Evolutionary conservation across 768 basidiomycete genomes (phyloP), one percentile per base, ranked within the genome.

Genomic region (Mycena rosella): DNA sequence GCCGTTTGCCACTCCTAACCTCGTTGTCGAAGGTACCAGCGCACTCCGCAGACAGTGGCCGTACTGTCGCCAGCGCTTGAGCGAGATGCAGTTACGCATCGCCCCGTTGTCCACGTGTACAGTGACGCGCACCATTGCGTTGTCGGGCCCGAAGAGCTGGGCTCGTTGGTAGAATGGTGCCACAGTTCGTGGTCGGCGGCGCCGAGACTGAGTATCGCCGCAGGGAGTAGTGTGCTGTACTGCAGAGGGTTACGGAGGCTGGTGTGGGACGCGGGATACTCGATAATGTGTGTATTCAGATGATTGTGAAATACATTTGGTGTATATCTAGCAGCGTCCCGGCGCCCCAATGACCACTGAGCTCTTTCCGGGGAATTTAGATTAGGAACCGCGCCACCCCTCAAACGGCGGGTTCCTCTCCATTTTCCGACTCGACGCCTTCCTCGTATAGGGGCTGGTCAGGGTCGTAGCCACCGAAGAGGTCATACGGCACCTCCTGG

Each of bases 351-450:
- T n/a, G n/a, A n/a, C n/a, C n/a, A n/a, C n/a, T n/a, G n/a, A n/a
- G n/a, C n/a, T n/a, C n/a, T n/a, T n/a, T n/a, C n/a, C n/a, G n/a
- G n/a, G n/a, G n/a, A n/a, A n/a, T n/a, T n/a, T n/a, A n/a, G n/a
- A n/a, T n/a, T n/a, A n/a, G n/a, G n/a, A n/a, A n/a, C n/a, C n/a
- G n/a, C n/a, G n/a, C n/a, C n/a, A n/a, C n/a, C n/a, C n/a, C n/a
- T n/a, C n/a, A n/a, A n/a, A n/a, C n/a, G n/a, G n/a, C n/a, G n/a
- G n/a, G n/a, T n/a, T n/a, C 64, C 64, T 59, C 58, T 36, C 64
- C 64, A 65, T 65, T 65, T 65, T 48, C 63, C 63, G 63, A 57
- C 30, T 49, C n/a, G n/a, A n/a, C 52, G 27, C 18, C 34, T 8
- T 11, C 55, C 15, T 65, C 47, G 36, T 56, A 63, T 3, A 63